Base-by-base conservation (phyloP, 352 stramenopile species). In the Pythium monospermum region DNA sequence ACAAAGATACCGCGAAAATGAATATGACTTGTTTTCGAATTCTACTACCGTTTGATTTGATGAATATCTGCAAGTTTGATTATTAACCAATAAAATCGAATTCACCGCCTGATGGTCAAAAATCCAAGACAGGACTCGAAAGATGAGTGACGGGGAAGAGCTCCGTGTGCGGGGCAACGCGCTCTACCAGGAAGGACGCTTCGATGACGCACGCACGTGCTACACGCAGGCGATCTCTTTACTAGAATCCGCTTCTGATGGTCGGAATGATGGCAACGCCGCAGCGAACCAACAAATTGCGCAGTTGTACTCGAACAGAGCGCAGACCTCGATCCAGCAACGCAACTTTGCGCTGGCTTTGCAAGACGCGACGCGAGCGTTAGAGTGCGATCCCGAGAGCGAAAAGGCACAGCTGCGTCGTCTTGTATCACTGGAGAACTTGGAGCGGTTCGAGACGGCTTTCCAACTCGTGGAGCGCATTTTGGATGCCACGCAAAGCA, bases 371-470 rank as follows among this genome's bases (percentile, higher is more conserved):
- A 68, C 61, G 19, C 67, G 64, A 22, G 77, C 80, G 25, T 62
- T 91, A 12, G 69, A 76, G 37, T 55, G 65, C 44, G 68, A 89
- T 41, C 28, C 71, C 0, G 39, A 53, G 10, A 91, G 87, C 44
- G 73, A 87, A 57, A 91, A 91, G 54, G 80, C 80, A 19, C 47
- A 60, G 16, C 54, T 85, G 23, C 80, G 80, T 15, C 72, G 70
- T 18, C 58, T 91, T 6, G 62, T 89, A 19, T 68, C 77, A 19
- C 39, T 85, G 7, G 75, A 91, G 51, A 91, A 91, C 55, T 58
- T 91, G n/a, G 80, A 91, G 61, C 69, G 74, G 6, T 91, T 91
- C 47, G 77, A 89, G 22, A 64, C 61, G 3, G 80, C 80, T 19
- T 58, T 87, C 1, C 49, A 67, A 13, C 40, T 76, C 28, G 77